Conservation (phyloP, 1,284 basidiomycete species). For the Cutaneotrichosporon arboriforme region DNA sequence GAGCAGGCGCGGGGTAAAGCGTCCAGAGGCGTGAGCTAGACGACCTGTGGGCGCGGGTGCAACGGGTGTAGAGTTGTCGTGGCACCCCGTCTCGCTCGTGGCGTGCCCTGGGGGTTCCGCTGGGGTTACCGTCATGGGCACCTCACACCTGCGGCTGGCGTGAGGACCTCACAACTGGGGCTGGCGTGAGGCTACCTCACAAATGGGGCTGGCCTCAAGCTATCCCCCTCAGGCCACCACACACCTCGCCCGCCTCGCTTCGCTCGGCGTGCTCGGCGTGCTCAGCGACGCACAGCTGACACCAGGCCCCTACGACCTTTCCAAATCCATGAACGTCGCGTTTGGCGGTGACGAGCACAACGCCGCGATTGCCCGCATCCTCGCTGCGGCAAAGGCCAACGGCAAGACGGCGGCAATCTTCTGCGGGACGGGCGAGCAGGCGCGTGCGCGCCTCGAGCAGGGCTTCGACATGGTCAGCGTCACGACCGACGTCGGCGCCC, state of each 20-base stretch:
- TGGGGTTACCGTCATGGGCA: too few relatives aligned
- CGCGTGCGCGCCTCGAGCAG: slow-evolving; percentile 53
- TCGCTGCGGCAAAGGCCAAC: slow-evolving; percentile 54
- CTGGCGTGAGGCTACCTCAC: too few relatives aligned
- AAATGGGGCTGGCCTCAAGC: too few relatives aligned
- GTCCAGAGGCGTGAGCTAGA: too few relatives aligned
- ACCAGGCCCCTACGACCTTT: slow-evolving; percentile 57
- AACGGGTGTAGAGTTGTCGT: too few relatives aligned
- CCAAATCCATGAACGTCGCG: slow-evolving; percentile 36
- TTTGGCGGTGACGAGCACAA: slow-evolving; percentile 47
- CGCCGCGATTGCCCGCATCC: slow-evolving; percentile 57
- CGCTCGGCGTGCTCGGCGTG: not conserved
- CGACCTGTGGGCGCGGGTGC: not conserved
- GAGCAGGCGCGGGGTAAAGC: too few relatives aligned
- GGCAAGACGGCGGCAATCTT: slow-evolving; percentile 56
- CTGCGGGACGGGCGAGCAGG: slow-evolving; percentile 54
- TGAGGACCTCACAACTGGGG: too few relatives aligned
- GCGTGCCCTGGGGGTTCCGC: too few relatives aligned
- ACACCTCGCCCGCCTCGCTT: too few relatives aligned
- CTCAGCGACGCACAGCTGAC: slow-evolving; percentile 4
- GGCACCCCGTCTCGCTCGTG: too few relatives aligned
- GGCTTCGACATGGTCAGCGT: slow-evolving; percentile 53
- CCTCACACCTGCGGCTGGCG: too few relatives aligned
- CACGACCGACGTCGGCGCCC: slow-evolving; percentile 30
- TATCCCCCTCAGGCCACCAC: too few relatives aligned